Base-by-base conservation (phyloP, 139 green algal genomes). In the Trebouxia sp. region DNA sequence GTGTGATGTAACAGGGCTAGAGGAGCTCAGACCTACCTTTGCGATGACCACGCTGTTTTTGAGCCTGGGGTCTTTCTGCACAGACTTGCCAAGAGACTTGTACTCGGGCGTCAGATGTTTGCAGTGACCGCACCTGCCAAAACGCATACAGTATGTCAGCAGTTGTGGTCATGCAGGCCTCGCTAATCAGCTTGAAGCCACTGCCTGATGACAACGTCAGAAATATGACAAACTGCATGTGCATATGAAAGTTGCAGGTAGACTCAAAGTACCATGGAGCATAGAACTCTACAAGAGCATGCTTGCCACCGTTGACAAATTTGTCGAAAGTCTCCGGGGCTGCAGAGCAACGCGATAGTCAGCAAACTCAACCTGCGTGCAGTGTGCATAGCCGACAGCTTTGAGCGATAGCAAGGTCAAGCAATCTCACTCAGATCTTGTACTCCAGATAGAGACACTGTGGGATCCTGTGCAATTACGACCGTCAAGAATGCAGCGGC, bases 251-350 rank as follows among this genome's bases (percentile, higher is more conserved):
- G 3, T 28, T 56, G 17, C 30, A 62, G 14, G n/a, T 22, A 43
- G 9, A n/a, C n/a, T 30, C 37, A 24, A 22, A 74, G 32, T 47
- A 86, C 83, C 88, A 94, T 15, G 91, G 91, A 4, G 91, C 90
- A n/a, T 95, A 95, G 83, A 95, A 95, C 84, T 94, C 87, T 28
- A 84, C 87, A 20, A 96, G 85, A 1, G 77, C 92, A 45, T 91
- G 85, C 82, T 92, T 91, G 10, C 47, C 78, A 45, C 92, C 92
- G 56, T 85, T 92, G 3, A 96, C 86, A 10, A 84, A 38, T 24
- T 83, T 85, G 74, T 93, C 90, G 38, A 95, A 96, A 48, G 85
- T 92, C 12, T 88, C 81, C 26, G 89, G 86, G 0, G 88, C 92
- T 95, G 88, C 80, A 80, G 22, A 82, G 62, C 12, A 42, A 45